Base-by-base conservation (phyloP, 768 basidiomycete species). In the Mycena latifolia region DNA sequence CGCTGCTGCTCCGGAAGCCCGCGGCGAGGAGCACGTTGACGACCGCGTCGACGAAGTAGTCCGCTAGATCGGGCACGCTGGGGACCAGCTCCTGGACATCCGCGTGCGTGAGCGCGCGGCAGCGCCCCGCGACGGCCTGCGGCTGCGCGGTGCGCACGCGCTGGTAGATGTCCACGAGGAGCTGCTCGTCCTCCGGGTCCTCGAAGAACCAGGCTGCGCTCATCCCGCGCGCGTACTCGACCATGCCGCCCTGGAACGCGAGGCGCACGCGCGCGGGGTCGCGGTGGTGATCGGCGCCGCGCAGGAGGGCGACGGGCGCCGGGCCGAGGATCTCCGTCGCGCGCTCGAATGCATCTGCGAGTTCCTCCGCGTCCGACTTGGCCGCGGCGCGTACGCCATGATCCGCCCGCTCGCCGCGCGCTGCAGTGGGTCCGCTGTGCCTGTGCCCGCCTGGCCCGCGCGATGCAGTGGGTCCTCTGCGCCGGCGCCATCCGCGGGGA, bases 81-180 rank as follows among this genome's bases (percentile, higher is more conserved):
- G 73, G 72, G 47, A 81, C 73, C 77, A 79, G 78, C 45, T 75
- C 76, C 61, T 78, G 79, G 22, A 83, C 79, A 56, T 87, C 84
- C 28, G 77, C 75, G 54, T 84, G 79, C 28, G 88, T 88, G 67
- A 89, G 65, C 27, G 86, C 82, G 61, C 87, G 81, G 87, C 87
- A 89, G 28, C 83, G 78, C 53, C 86, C 88, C 18, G 86, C 82
- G 29, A 85, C 80, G 1, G 82, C 79, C 73, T 86, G 86, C 28
- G 80, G 78, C 71, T 88, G 87, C 86, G 56, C 8, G 24, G 17
- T 76, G 27, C 82, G 78, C 24, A 88, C 80, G 62, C 74, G 76
- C 41, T 71, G 71, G 72, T 84, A 82, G 45, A 84, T 82, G 71
- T 79, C 79, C 28, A 72, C 83, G 68, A 77, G 78, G 69, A 85